Percentiles rank a stretch among this genome's conserved stretches.
Conservation (phyloP, 1,139 yeast species). For the Tardiomyces blankii region DNA sequence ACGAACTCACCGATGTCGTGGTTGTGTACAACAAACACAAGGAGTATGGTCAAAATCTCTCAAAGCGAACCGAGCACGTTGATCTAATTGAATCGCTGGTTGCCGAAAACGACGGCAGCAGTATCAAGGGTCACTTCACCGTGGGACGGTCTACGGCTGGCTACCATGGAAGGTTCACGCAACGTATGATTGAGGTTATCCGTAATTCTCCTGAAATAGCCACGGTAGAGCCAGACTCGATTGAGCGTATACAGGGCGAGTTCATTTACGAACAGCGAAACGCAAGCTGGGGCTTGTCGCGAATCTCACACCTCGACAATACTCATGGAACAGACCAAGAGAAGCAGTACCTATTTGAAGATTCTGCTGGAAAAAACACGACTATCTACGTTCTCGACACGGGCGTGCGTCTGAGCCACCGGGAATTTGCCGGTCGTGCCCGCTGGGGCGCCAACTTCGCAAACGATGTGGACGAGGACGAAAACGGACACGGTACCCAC, state of each 20-base stretch:
- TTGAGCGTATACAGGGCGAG: constrained; percentile 39
- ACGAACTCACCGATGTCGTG: neutral
- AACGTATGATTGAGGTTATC: constrained; percentile 27
- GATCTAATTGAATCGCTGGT: neutral
- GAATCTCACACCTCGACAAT: constrained; percentile 78
- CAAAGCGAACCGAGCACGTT: neutral
- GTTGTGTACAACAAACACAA: neutral
- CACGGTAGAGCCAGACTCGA: constrained; percentile 39
- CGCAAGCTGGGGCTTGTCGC: constrained; percentile 87
- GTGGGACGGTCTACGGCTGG: constrained; percentile 29
- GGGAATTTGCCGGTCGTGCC: constrained; percentile 84
- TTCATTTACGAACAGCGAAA: constrained; percentile 75
- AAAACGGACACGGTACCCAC: constrained; percentile 78
- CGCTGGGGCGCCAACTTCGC: constrained; percentile 54
- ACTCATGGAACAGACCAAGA: constrained; percentile 54
- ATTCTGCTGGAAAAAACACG: constrained; percentile 77
- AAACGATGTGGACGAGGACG: constrained; percentile 70
- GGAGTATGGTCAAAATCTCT: neutral
- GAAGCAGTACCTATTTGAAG: constrained; percentile 52
- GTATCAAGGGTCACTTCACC: constrained; percentile 48
- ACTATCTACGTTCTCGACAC: constrained; percentile 85
- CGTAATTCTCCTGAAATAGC: constrained; percentile 33
- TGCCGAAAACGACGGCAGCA: constrained; percentile 18
- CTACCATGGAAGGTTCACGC: constrained; percentile 17
- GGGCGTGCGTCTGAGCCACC: constrained; percentile 71